These are phyloP conservation scores for Solanum appendiculatum DNA, from an alignment of 257 asterid species.

Conservation along the genomic window DNA sequence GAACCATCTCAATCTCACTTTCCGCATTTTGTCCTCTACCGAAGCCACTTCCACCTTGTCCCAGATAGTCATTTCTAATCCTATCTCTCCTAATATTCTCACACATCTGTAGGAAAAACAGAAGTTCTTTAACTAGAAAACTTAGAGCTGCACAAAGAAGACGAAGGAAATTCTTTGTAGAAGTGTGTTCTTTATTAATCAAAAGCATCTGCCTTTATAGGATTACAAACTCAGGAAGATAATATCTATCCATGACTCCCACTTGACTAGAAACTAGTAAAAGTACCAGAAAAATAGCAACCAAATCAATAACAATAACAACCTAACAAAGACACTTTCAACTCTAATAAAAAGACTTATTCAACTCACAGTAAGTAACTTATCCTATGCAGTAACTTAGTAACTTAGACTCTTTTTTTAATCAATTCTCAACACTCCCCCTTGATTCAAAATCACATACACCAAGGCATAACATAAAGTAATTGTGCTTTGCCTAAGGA, in stretches of 20 bases:
- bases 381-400: too few species aligned
- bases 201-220: background rate
- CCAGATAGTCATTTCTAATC: too few species aligned
- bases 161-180: background rate
- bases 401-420: too few species aligned
- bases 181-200: background rate
- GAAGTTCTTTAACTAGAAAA: background rate
- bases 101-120: too few species aligned
- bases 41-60: too few species aligned
- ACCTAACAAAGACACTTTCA: background rate
- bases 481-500: background rate
- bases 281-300: background rate
- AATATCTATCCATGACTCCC: background rate
- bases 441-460: background rate
- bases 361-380: too few species aligned
- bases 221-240: background rate
- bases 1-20: too few species aligned
- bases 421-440: background rate
- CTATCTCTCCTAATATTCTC: too few species aligned
- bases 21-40: too few species aligned
- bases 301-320: background rate
- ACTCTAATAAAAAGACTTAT: too few species aligned
- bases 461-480: background rate
- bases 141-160: background rate
- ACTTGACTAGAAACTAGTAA: background rate